A percentile compares a stretch with the other conserved stretches of the same genome.
These are phyloP conservation scores for Alternaria panax DNA, from an alignment of 2,329 filamentous ascomycete genomes.

Conservation along the genomic window DNA sequence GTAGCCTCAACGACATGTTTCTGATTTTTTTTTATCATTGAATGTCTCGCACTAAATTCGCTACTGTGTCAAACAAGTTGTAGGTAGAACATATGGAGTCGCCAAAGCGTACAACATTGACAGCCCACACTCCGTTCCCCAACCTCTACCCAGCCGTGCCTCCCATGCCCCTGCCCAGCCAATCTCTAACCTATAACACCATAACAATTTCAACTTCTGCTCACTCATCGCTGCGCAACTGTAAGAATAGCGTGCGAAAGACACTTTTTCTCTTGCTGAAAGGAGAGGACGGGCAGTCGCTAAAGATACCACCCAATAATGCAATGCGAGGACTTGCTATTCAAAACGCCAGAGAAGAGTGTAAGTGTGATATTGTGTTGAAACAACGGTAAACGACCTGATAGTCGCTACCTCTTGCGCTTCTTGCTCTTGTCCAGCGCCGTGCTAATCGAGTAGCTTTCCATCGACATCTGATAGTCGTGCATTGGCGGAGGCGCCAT, in stretches of 20 bases:
- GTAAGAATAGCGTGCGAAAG: conserved; percentile 9
- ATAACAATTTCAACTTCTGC: conserved; percentile 16
- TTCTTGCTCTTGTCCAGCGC: conserved; percentile 70
- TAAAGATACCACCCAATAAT: conserved; percentile 8
- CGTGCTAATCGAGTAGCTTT: conserved; percentile 26
- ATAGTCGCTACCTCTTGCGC: conserved; percentile 64
- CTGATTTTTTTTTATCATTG: conserved; percentile 30
- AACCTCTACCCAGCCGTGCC: conserved; percentile 17
- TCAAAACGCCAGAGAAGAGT: conserved; percentile 20
- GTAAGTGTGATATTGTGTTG: conserved; percentile 5
- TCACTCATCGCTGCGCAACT: conserved; percentile 7
- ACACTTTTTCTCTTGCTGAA: conserved; percentile 18
- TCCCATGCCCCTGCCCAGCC: conserved; percentile 9
- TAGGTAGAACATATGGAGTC: conserved; percentile 30
- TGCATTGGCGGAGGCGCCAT: conserved; percentile 49
- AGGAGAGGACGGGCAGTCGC: conserved; percentile 18
- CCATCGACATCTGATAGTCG: conserved; percentile 41
- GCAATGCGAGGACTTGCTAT: conserved; percentile 19
- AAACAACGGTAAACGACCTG: conserved; percentile 3
- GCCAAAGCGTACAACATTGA: conserved; percentile 17
- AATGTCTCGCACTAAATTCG: conserved; percentile 41
- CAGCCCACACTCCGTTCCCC: conserved; percentile 11
- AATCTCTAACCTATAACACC: conserved; percentile 23
- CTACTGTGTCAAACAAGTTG: conserved; percentile 33
- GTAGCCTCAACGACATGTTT: conserved; percentile 3